Percentiles rank a stretch among this genome's conserved stretches.
Evolutionary conservation across 148 eudicot species (phyloP).

Genomic region (Fagopyrum homotropicum): DNA sequence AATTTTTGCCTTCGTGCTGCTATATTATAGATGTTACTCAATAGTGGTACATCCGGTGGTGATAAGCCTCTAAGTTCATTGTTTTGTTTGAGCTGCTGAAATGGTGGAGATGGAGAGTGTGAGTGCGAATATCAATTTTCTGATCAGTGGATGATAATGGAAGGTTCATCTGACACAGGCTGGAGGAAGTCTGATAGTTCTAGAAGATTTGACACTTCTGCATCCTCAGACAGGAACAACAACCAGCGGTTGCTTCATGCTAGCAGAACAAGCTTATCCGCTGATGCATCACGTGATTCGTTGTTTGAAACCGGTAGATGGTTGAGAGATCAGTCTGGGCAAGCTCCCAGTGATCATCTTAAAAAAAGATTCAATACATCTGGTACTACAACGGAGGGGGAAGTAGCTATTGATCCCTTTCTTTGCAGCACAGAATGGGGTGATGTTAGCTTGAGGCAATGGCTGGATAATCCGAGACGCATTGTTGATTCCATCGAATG

Average conservation of each 20-base stretch:
- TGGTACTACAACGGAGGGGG: conserved; percentile 38
- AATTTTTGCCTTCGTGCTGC: background rate
- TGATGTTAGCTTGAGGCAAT: conserved; percentile 80
- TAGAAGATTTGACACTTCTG: conserved; percentile 56
- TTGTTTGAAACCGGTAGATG: conserved; percentile 29
- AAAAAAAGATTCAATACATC: conserved; percentile 24
- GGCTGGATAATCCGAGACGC: conserved; percentile 80
- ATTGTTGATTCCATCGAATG: conserved; percentile 59
- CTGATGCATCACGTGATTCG: conserved; percentile 47
- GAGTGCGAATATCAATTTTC: conserved; percentile 14
- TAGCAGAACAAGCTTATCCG: conserved; percentile 39
- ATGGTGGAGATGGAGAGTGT: conserved; percentile 16
- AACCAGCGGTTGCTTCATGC: conserved; percentile 33
- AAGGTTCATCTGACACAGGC: conserved; percentile 55
- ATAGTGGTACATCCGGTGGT: background rate
- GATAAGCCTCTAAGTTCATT: background rate
- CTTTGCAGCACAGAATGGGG: conserved; percentile 37
- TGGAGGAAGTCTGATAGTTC: conserved; percentile 52
- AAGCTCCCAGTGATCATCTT: conserved; percentile 28
- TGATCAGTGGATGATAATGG: conserved; percentile 16
- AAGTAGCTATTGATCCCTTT: conserved; percentile 33
- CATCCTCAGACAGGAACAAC: conserved; percentile 52
- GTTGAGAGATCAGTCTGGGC: conserved; percentile 29
- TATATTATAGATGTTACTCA: background rate
- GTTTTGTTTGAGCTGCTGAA: background rate